phyloP scores from a whole-genome alignment of 805 yeast species.

The Candida endomychidarum region DNA sequence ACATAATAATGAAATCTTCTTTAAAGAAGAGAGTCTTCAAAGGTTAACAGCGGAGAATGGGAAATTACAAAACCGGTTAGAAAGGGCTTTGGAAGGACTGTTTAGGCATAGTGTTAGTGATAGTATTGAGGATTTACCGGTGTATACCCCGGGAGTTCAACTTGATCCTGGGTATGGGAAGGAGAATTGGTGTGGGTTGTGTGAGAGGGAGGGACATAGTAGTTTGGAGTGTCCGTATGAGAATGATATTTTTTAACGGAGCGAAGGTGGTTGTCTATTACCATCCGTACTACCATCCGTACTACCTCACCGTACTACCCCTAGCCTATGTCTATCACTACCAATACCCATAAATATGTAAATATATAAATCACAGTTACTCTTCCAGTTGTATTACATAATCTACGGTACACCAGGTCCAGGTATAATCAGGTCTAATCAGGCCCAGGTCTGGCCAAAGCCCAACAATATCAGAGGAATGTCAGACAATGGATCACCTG shows the following conservation, averaged over 20 bases:
- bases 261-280: too few relatives aligned
- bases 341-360: too few relatives aligned
- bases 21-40: conserved; percentile 26
- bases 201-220: conserved; percentile 88
- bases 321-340: too few relatives aligned
- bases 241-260: conserved; percentile 51
- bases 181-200: conserved; percentile 84
- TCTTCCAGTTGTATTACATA: too few relatives aligned
- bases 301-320: too few relatives aligned
- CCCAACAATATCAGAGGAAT: too few relatives aligned
- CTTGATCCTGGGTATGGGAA: conserved; percentile 75
- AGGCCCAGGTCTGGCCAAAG: too few relatives aligned
- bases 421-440: too few relatives aligned
- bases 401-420: too few relatives aligned
- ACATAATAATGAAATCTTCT: conserved; percentile 34
- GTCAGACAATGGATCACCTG: too few relatives aligned
- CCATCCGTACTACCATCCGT: too few relatives aligned
- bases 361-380: too few relatives aligned
- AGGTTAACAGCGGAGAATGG: conserved; percentile 21
- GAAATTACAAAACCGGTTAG: conserved; percentile 24
- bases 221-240: conserved; percentile 88
- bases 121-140: conserved; percentile 34
- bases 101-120: conserved; percentile 10
- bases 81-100: conserved; percentile 16
- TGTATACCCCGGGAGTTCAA: conserved; percentile 48